Percentiles rank a stretch among this genome's conserved stretches.
These are phyloP conservation scores for Carex scoparia DNA, from an alignment of 176 grass and related monocot species.

Conservation along the genomic window DNA sequence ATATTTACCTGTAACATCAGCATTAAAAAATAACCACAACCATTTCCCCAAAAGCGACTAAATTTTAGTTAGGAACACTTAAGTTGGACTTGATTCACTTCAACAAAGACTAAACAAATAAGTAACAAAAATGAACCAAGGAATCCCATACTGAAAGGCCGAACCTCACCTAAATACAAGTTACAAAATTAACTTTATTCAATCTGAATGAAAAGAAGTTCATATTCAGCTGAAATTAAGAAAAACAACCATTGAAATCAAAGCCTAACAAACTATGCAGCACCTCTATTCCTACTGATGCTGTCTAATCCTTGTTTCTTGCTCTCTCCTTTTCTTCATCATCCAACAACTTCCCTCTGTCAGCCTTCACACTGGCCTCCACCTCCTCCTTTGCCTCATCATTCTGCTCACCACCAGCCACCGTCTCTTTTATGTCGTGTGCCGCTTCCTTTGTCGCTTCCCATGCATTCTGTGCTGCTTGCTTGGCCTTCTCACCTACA, in stretches of 20 bases:
- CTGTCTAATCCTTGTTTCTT: slow-evolving; percentile 7
- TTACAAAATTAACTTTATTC: slow-evolving; percentile 12
- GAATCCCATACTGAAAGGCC: no score
- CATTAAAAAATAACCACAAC: no score
- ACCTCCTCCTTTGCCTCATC: not conserved
- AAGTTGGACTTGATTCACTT: no score
- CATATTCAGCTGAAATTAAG: not conserved
- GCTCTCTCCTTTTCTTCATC: slow-evolving; percentile 1
- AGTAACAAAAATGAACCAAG: no score
- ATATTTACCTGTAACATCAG: no score
- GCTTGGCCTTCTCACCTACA: slow-evolving; percentile 14
- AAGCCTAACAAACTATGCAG: not conserved
- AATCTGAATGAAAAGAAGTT: not conserved
- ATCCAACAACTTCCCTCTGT: not conserved
- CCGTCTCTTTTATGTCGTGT: not conserved
- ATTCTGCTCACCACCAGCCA: not conserved
- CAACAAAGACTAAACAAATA: no score
- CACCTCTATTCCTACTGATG: not conserved
- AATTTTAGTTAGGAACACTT: no score
- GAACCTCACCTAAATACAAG: not conserved
- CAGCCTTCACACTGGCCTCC: not conserved
- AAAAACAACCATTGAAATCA: not conserved
- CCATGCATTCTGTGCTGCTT: slow-evolving; percentile 5
- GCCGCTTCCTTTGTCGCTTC: slow-evolving; percentile 13
- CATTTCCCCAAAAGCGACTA: not conserved